These are phyloP conservation scores for Hirschfeldia incana DNA, from an alignment of 345 rosid species.

Conservation along the genomic window DNA sequence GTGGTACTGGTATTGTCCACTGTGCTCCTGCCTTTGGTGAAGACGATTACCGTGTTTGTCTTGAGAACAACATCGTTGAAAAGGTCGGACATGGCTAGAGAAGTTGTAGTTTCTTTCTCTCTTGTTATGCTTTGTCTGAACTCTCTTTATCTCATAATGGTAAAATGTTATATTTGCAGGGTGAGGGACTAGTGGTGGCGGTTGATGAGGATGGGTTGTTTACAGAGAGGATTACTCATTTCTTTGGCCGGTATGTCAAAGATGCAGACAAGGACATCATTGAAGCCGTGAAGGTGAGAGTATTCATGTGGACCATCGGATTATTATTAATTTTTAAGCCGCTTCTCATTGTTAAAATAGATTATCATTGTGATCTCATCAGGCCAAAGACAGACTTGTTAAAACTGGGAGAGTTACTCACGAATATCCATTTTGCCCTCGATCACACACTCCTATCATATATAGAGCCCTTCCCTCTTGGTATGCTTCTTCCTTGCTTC, in stretches of 20 bases:
- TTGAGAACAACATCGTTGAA: conserved; percentile 57
- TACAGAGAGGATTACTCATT: conserved; percentile 71
- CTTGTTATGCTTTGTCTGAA: background rate
- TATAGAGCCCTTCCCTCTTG: conserved; percentile 96
- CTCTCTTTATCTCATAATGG: conserved; percentile 4
- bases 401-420: conserved; percentile 80
- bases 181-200: conserved; percentile 74
- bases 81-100: background rate
- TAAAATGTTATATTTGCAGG: conserved; percentile 42
- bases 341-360: background rate
- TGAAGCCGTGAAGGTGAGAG: conserved; percentile 80
- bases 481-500: conserved; percentile 45
- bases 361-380: conserved; percentile 42
- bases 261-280: conserved; percentile 87
- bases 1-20: conserved; percentile 96
- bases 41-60: conserved; percentile 94
- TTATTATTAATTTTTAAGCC: background rate
- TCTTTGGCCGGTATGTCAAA: conserved; percentile 75
- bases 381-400: conserved; percentile 92
- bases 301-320: conserved; percentile 8
- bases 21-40: conserved; percentile 99
- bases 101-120: conserved; percentile 1
- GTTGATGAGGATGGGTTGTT: conserved; percentile 97
- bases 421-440: conserved; percentile 85
- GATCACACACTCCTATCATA: conserved; percentile 94